Evolutionary conservation across 495 filamentous ascomycete species (phyloP).

Genomic region (Lasiosphaeriaceae sp.): DNA sequence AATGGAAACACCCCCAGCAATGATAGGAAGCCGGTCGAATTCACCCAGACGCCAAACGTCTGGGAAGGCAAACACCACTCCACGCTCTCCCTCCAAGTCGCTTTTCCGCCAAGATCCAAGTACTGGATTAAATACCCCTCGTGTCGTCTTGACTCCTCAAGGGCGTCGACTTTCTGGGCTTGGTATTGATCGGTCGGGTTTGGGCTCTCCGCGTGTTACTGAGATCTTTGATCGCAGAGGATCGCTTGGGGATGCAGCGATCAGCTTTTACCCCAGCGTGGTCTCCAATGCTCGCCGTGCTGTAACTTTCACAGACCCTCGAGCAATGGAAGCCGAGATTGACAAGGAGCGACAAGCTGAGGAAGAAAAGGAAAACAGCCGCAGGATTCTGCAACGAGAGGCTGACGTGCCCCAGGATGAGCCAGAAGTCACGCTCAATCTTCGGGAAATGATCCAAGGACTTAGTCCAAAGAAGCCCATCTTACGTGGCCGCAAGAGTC

Average conservation of each 20-base stretch:
- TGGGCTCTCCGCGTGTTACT: conserved; percentile 74
- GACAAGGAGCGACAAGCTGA: conserved; percentile 65
- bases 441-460: conserved; percentile 74
- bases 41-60: conserved; percentile 28
- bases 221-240: conserved; percentile 68
- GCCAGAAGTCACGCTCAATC: conserved; percentile 56
- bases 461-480: conserved; percentile 72
- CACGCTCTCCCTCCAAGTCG: conserved; percentile 28
- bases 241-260: conserved; percentile 65
- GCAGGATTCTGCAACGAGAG: conserved; percentile 49
- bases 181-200: conserved; percentile 68
- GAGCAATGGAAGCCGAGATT: conserved; percentile 62
- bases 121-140: conserved; percentile 59
- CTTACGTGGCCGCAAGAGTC: conserved; percentile 66
- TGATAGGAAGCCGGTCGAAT: conserved; percentile 28
- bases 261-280: conserved; percentile 54
- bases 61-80: conserved; percentile 19
- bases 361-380: conserved; percentile 57
- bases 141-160: conserved; percentile 61
- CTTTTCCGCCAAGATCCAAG: conserved; percentile 56
- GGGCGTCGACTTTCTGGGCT: conserved; percentile 63
- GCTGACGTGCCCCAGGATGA: conserved; percentile 46
- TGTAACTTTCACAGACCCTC: conserved; percentile 65
- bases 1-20: conserved; percentile 19
- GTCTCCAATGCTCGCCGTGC: conserved; percentile 26